Evolutionary conservation across 225 moss, liverwort and hornwort species (phyloP), one percentile per base, ranked within the genome.

Genomic region (Ulota crispa): DNA sequence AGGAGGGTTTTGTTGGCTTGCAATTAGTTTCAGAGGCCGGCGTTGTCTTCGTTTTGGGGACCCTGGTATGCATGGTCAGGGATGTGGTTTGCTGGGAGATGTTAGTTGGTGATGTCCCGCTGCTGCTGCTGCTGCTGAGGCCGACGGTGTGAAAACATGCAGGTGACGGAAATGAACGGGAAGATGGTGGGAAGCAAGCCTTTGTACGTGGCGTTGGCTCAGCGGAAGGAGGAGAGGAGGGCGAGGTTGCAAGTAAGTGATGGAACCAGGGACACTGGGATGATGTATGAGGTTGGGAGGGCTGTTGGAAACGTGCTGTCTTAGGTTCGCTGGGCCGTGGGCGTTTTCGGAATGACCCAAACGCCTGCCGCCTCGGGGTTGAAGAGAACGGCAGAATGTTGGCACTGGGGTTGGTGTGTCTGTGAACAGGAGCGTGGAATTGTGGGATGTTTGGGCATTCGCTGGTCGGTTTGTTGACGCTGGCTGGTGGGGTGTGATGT

Each of bases 141-240:
- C 16, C 18, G 50, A 50, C 50, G 50, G 4, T 15, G 18, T 18
- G 12, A 1, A 18, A 10, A 54, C 68, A 6, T 84, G 71, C 53
- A 97, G 97, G 94, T 97, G 26, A 70, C 91, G n/a, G 97, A 98
- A 32, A 98, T 98, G 97, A 98, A 98, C 65, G 91, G 93, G 4
- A 91, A 94, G 85, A 98, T 98, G 97, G 97, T 98, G 61, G 94
- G 95, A 5, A 94, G 86, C 77, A 98, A 98, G 83, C 97, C 97
- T 19, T 81, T 98, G 45, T 98, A 94, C 67, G 97, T 98, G 20
- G 97, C 95, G 68, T 82, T 98, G 75, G 97, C 97, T 1, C 95
- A 98, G 79, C 95, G 97, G 7, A 98, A 98, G 73, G 97, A 98
- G 81, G 97, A 98, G 81, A 84, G 97, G 81, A 93, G 95, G 81